Base-by-base conservation (phyloP, 257 asterid genomes). In the Nicotiana undulata region DNA sequence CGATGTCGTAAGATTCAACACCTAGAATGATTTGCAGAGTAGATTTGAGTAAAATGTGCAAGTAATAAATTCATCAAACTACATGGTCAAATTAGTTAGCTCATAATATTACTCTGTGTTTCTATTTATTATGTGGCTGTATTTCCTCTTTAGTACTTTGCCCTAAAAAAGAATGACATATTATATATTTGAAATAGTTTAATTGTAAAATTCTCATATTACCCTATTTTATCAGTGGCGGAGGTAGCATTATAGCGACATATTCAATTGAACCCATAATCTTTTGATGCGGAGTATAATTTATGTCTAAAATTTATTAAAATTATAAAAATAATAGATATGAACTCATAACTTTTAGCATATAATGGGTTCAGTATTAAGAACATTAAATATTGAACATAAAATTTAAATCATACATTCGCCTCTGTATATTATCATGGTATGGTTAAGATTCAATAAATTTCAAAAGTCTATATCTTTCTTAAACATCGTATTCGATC, bases 1-100 rank as follows among this genome's bases (percentile, higher is more conserved):
- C 88, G 75, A 95, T 89, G 83, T 95, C 97, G 66, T 82, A 95
- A 26, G 97, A 88, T 63, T 93, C 98, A 49, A 95, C 97, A 32
- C 99, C 98, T 95, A 87, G 22, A 16, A 28, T 72, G 24, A 22
- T 22, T 1, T 18, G 3, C 2, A 44, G 0, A 29, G 0, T 0
- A 63, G 11, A 29, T 40, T 68, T 3, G 6, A n/a, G 12, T 68
- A 29, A 67, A 40, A 40, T 40, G 9, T 6, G 2, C 9, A 37
- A 37, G 44, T 1, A 37, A n/a, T n/a, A n/a, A n/a, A 37, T 37
- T 37, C 44, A 6, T 37, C 44, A 37, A 37, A 37, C 44, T 6
- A 9, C 3, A 6, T 37, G 44, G 9, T 37, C 1, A 37, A 32
- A 34, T 18, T 66, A 9, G 17, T 32, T 4, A 37, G 18, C 17